These are phyloP conservation scores for Metschnikowia sp. DNA, from an alignment of 805 yeast genomes.

Conservation along the genomic window DNA sequence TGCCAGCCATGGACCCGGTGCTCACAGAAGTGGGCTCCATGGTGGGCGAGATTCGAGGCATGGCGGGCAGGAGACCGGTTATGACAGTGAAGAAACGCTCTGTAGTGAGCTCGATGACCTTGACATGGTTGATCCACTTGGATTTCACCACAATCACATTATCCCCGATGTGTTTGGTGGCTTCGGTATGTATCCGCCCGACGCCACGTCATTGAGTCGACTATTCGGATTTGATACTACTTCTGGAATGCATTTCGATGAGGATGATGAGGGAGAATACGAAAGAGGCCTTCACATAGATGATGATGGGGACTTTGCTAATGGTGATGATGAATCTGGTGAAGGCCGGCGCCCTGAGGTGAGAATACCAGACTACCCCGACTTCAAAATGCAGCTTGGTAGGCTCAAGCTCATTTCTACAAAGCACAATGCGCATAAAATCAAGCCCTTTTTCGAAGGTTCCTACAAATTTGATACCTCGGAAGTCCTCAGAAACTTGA, in stretches of 20 bases:
- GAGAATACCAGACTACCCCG: background rate
- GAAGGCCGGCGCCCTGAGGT: background rate
- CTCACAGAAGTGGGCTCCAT: background rate
- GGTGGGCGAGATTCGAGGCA: background rate
- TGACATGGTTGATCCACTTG: background rate
- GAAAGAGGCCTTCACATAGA: too few relatives aligned
- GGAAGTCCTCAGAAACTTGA: background rate
- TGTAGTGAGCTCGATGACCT: slow-evolving; percentile 1
- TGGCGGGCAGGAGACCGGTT: background rate
- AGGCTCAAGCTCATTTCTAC: slow-evolving; percentile 2
- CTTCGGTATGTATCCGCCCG: too few relatives aligned
- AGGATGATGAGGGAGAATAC: background rate
- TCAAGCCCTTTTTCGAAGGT: background rate
- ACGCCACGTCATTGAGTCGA: too few relatives aligned
- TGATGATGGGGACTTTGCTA: too few relatives aligned
- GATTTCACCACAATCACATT: too few relatives aligned
- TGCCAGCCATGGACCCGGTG: too few relatives aligned
- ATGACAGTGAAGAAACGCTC: slow-evolving; percentile 1
- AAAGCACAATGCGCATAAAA: background rate
- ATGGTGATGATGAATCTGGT: too few relatives aligned
- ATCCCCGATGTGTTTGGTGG: too few relatives aligned
- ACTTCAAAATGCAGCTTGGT: slow-evolving; percentile 1
- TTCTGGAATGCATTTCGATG: background rate
- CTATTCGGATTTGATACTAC: too few relatives aligned
- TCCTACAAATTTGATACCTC: too few relatives aligned